Evolutionary conservation across 2,329 filamentous ascomycete species (phyloP).

Genomic region (Fusarium tjaetaba): DNA sequence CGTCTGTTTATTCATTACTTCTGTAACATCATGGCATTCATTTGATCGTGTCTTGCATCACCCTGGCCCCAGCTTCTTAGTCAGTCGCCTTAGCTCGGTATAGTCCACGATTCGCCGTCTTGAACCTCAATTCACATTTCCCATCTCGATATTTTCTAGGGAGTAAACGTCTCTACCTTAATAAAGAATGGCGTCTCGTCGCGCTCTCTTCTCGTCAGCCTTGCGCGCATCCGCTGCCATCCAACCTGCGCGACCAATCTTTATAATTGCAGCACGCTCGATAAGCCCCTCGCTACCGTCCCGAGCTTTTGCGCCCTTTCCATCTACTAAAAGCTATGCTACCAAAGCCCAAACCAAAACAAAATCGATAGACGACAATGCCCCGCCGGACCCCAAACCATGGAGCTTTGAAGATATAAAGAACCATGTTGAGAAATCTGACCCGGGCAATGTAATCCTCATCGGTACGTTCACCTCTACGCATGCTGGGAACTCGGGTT

Average conservation of each 20-base stretch:
- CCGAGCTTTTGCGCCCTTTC: slow-evolving; percentile 11
- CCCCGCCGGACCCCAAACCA: slow-evolving; percentile 47
- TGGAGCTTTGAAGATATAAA: slow-evolving; percentile 63
- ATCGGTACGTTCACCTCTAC: slow-evolving; percentile 54
- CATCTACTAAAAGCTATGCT: slow-evolving; percentile 17
- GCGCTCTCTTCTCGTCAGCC: slow-evolving; percentile 26
- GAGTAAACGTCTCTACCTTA: background rate
- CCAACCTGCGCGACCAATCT: slow-evolving; percentile 8
- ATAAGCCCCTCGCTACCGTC: background rate
- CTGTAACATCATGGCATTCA: background rate
- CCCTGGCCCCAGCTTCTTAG: slow-evolving; percentile 19
- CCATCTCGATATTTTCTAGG: background rate
- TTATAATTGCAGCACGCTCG: slow-evolving; percentile 10
- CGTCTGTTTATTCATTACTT: background rate
- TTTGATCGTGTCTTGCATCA: slow-evolving; percentile 15
- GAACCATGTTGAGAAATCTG: slow-evolving; percentile 46
- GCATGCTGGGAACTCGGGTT: background rate
- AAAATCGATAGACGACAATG: background rate
- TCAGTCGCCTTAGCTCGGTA: slow-evolving; percentile 10
- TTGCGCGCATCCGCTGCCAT: slow-evolving; percentile 27
- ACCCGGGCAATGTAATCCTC: slow-evolving; percentile 50
- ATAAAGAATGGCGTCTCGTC: slow-evolving; percentile 34
- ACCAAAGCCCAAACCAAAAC: slow-evolving; percentile 1
- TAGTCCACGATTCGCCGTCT: slow-evolving; percentile 3
- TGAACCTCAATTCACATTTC: slow-evolving; percentile 7